phyloP scores from a whole-genome alignment of 1,284 basidiomycete genomes.

The Ceratorhiza oryzae-sativae region DNA sequence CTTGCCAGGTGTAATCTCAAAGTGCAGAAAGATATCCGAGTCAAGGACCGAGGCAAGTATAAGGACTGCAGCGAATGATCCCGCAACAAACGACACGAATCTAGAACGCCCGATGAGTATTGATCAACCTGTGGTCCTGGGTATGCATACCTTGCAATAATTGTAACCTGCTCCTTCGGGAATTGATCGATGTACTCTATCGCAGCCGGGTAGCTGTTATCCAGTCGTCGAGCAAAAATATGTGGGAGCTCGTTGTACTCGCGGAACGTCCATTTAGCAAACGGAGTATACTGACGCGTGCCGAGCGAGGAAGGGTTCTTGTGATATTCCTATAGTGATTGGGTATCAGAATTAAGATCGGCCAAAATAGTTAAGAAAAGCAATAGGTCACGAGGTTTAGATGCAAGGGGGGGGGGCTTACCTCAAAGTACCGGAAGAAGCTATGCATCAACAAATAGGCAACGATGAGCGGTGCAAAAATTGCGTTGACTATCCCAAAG shows the following conservation, averaged over 20 bases:
- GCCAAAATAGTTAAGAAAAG: no score
- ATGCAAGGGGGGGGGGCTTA: no score
- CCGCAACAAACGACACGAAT: slow-evolving; percentile 94
- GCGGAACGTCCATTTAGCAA: slow-evolving; percentile 97
- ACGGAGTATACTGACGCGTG: slow-evolving; percentile 89
- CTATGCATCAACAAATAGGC: slow-evolving; percentile 97
- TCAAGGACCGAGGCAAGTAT: slow-evolving; percentile 90
- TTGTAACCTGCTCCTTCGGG: slow-evolving; percentile 90
- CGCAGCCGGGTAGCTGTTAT: slow-evolving; percentile 87
- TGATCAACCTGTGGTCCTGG: neutral
- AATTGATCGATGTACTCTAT: slow-evolving; percentile 98
- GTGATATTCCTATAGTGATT: slow-evolving; percentile 85
- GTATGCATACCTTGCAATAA: slow-evolving; percentile 79
- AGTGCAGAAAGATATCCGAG: slow-evolving; percentile 89
- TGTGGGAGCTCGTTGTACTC: slow-evolving; percentile 99
- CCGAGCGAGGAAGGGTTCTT: slow-evolving; percentile 96
- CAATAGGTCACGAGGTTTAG: no score
- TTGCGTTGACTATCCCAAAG: slow-evolving; percentile 93
- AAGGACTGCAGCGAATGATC: slow-evolving; percentile 95
- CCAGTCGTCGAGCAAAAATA: slow-evolving; percentile 84
- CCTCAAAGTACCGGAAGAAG: slow-evolving; percentile 99
- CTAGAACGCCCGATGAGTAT: slow-evolving; percentile 53
- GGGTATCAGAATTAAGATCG: neutral
- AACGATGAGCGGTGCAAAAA: slow-evolving; percentile 97
- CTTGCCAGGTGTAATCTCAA: slow-evolving; percentile 92